Evolutionary conservation across 129 eudicot genomes (phyloP), one percentile per base, ranked within the genome.

Genomic region (Flaveria trinervia): DNA sequence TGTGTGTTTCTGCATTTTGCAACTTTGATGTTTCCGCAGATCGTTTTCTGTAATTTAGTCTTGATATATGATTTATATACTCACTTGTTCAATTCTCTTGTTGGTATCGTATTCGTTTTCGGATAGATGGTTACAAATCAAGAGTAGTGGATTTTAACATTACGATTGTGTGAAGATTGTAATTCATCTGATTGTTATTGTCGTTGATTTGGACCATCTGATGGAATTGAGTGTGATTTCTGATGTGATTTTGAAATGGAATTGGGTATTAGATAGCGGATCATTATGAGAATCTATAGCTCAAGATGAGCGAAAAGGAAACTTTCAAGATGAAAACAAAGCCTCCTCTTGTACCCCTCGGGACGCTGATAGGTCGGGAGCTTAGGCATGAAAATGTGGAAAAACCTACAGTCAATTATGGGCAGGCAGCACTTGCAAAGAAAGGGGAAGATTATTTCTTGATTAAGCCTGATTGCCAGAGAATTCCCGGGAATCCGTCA

Each of bases 391-490:
- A 85, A 36, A 89, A 84, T 82, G 88, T 89, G 44, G 98, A 94
- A 83, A 87, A 87, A 75, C 98, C 96, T 46, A 78, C 84, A 1
- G 77, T 91, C 43, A 91, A 71, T 77, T 89, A 89, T 64, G 97
- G 97, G 13, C 98, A 91, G 73, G 96, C 97, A 13, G 97, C 83
- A 73, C 79, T 94, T 66, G 97, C 98, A 1, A 94, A 91, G 86
- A 94, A 91, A 85, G 97, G 98, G 82, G 98, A 94, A 78, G 97
- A 91, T 76, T 89, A 79, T 64, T 94, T 89, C 74, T 68, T 94
- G 70, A 87, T 91, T 71, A 85, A 89, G 77, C 96, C 83, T 20
- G 89, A 91, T 72, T 91, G 96, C 71, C 84, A 86, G 71, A 91
- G 98, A 79, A 72, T 89, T 85, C 76, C 79, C 2, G 93, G 91